Percentiles rank a stretch among this genome's conserved stretches.
phyloP scores from a whole-genome alignment of 2,329 filamentous ascomycete species.

The Apiospora aurea region DNA sequence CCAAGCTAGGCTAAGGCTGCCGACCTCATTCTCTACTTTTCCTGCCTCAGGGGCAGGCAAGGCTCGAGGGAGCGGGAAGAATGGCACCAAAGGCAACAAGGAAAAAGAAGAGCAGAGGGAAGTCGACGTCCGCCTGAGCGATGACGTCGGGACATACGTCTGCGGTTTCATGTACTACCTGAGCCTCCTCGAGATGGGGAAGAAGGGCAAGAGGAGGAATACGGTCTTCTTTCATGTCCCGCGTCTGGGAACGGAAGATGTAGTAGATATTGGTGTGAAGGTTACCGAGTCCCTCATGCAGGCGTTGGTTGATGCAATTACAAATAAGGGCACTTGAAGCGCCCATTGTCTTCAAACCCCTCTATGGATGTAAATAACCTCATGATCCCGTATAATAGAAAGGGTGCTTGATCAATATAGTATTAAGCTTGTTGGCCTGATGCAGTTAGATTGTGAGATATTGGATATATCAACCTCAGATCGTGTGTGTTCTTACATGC shows the following conservation, averaged over 20 bases:
- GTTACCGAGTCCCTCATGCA: background rate
- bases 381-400: no score
- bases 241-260: constrained; percentile 19
- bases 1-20: background rate
- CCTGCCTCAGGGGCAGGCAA: background rate
- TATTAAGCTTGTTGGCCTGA: no score
- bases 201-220: background rate
- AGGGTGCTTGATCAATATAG: no score
- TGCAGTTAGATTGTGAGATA: no score
- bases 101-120: background rate
- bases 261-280: background rate
- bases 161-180: constrained; percentile 24
- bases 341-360: background rate
- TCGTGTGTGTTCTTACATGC: no score
- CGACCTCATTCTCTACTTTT: background rate
- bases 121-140: constrained; percentile 22
- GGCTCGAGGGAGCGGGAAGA: background rate
- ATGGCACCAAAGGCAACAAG: background rate
- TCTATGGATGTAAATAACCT: background rate
- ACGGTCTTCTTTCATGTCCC: constrained; percentile 26
- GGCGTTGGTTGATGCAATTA: background rate
- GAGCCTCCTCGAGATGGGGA: constrained; percentile 18
- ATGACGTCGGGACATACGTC: constrained; percentile 25
- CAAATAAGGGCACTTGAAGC: background rate
- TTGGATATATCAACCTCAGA: no score